A percentile compares a stretch with the other conserved stretches of the same genome.
These are phyloP conservation scores for Populus nigra DNA, from an alignment of 345 rosid genomes.

Conservation along the genomic window DNA sequence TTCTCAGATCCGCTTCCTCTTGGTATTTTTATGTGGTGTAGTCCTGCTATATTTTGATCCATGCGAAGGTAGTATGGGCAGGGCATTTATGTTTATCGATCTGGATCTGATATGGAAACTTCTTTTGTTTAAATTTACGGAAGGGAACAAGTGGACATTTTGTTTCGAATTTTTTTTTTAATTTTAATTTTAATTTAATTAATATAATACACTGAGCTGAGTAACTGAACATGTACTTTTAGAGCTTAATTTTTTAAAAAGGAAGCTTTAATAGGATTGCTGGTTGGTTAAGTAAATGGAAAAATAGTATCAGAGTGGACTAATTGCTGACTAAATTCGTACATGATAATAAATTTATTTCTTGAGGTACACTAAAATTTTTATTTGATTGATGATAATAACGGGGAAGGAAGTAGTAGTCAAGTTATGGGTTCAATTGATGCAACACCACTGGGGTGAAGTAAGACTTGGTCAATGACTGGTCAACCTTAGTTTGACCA, in stretches of 20 bases:
- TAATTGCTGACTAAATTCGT: neutral
- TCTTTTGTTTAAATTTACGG: neutral
- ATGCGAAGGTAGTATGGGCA: neutral
- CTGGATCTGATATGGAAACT: neutral
- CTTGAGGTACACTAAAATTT: neutral
- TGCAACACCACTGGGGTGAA: neutral
- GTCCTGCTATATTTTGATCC: neutral
- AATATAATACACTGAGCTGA: neutral
- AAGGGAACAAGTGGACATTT: neutral
- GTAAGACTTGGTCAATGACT: neutral
- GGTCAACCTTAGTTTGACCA: neutral
- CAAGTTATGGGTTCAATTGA: neutral
- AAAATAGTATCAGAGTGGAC: neutral
- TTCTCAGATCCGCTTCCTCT: conserved; percentile 33
- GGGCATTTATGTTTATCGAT: neutral
- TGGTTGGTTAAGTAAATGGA: neutral
- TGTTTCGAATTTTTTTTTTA: neutral
- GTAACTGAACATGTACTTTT: neutral
- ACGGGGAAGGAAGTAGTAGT: neutral
- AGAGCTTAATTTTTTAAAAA: neutral
- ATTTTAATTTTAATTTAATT: neutral
- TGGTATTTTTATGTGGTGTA: neutral
- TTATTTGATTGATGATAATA: neutral
- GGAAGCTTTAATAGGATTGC: neutral
- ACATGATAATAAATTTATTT: too few relatives aligned